A percentile compares a stretch with the other conserved stretches of the same genome.
Conservation (phyloP, 441 rosid genomes). For the Croton setiger region DNA sequence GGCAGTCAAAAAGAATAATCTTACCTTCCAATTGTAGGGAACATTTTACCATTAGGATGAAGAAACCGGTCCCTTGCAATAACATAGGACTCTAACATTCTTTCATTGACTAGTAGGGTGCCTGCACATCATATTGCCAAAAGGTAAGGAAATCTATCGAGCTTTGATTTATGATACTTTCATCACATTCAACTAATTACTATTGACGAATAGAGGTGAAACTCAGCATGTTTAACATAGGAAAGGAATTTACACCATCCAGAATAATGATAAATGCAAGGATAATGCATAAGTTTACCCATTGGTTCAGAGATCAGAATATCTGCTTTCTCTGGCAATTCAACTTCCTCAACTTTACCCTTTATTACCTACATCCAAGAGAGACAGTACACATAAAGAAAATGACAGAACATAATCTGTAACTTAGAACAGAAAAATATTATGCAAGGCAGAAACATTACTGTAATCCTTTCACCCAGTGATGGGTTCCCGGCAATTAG, state of each 20-base stretch:
- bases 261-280: conserved; percentile 14
- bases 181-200: background rate
- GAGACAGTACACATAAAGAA: conserved; percentile 15
- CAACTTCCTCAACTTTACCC: conserved; percentile 94
- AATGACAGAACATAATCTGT: conserved; percentile 21
- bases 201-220: background rate
- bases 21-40: conserved; percentile 88
- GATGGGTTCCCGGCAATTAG: conserved; percentile 87
- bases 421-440: conserved; percentile 8
- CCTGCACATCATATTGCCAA: conserved; percentile 41
- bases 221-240: background rate
- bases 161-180: background rate
- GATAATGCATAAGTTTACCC: conserved; percentile 47
- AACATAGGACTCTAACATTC: conserved; percentile 93
- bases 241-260: conserved; percentile 10
- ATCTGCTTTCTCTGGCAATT: conserved; percentile 95
- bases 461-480: conserved; percentile 81
- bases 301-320: conserved; percentile 95
- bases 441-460: conserved; percentile 27
- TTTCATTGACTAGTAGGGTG: conserved; percentile 85
- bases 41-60: conserved; percentile 80
- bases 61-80: conserved; percentile 96
- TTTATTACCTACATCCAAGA: conserved; percentile 61
- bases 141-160: background rate
- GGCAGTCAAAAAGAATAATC: background rate